Percentiles rank a stretch among this genome's conserved stretches.
Evolutionary conservation across 2,329 filamentous ascomycete genomes (phyloP).

Genomic region (Nemania sp.): DNA sequence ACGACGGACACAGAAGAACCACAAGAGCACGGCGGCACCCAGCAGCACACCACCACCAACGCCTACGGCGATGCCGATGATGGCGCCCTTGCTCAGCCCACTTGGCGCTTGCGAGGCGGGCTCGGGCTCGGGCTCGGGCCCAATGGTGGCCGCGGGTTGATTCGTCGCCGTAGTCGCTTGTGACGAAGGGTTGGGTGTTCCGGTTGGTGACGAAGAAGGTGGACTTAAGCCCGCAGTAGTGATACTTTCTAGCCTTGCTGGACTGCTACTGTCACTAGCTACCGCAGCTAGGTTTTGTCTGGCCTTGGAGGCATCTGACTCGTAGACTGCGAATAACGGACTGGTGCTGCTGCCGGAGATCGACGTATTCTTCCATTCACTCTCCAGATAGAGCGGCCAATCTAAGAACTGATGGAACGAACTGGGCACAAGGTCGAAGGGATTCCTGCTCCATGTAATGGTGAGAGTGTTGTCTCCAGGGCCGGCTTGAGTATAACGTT

Average conservation of each 20-base stretch:
- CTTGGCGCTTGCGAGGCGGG: not conserved
- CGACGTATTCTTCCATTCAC: conserved; percentile 30
- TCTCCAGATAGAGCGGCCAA: conserved; percentile 31
- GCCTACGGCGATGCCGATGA: conserved; percentile 39
- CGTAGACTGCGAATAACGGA: conserved; percentile 26
- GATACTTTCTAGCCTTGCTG: not conserved
- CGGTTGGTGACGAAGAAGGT: conserved; percentile 4
- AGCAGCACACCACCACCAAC: conserved; percentile 42
- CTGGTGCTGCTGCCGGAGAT: conserved; percentile 28
- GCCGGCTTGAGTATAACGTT: not conserved
- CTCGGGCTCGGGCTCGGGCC: not conserved
- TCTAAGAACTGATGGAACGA: not conserved
- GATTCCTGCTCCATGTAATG: conserved; percentile 7
- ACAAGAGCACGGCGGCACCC: conserved; percentile 47
- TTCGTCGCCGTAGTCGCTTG: not conserved
- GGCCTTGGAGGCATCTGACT: not conserved
- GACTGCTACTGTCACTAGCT: not conserved
- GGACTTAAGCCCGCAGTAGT: not conserved
- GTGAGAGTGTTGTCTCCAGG: conserved; percentile 1
- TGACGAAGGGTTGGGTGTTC: conserved; percentile 2
- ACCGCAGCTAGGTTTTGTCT: rapidly evolving
- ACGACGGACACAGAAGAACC: conserved; percentile 49
- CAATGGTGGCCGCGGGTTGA: not conserved
- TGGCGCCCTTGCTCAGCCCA: conserved; percentile 13
- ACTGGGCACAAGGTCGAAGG: not conserved